Base-by-base conservation (phyloP, 805 yeast species). In the Yarrowia sp. region DNA sequence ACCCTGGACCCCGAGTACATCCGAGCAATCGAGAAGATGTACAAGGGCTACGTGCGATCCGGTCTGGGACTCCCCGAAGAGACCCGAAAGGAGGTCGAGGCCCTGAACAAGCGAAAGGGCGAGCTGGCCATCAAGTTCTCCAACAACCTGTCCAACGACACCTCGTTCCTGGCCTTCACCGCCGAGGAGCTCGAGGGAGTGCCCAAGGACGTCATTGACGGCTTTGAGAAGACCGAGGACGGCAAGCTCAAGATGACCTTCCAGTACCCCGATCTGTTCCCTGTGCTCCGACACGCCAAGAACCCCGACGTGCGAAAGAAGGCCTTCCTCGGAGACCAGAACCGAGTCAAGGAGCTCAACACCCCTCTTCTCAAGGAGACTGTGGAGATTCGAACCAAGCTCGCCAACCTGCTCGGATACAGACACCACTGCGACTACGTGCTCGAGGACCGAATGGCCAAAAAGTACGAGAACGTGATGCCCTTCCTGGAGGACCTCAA, bases 371-470 rank as follows among this genome's bases (percentile, higher is more conserved):
- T 91, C 63, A 75, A 79, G 20, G 82, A 87, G 68, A 87, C 93
- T 9, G 83, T 91, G 63, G 79, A 82, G 72, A 73, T 87, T 66
- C 84, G 97, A 74, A 84, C 83, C 49, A 78, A 87, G 72, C 78
- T 88, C 68, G 92, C 96, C 1, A 74, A 82, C 58, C 69, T 84
- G 9, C 79, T 91, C 73, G 95, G 92, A 24, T 91, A 88, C 77
- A 76, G 83, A 10, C 85, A 85, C 68, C 91, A 84, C 76, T 86
- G 95, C 1, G 89, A 87, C 67, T 90, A 84, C 74, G 84, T 87
- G 43, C 81, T 91, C 70, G 94, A 91, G 70, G 89, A 87, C 68
- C 84, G 92, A 76, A 88, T 91, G 93, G 96, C 96, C 49, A 89
- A 91, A 74, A 82, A 80, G 36, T 85, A 88, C 49, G 80, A 81